phyloP scores from a whole-genome alignment of 352 stramenopile genomes.

The Phytopythium boreale region DNA sequence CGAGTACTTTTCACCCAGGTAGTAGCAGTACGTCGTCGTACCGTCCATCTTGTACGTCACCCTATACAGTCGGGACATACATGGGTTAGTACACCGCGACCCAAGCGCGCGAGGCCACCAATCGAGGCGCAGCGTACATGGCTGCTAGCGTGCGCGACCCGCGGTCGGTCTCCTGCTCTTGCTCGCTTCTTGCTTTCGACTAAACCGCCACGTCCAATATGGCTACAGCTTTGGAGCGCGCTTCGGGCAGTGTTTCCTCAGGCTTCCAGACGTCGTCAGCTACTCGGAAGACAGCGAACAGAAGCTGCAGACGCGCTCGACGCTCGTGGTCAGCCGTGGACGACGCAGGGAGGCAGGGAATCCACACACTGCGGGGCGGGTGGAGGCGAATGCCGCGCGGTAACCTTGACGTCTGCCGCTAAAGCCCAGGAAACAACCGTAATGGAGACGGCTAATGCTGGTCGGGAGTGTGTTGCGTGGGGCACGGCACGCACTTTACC shows the following conservation, averaged over 20 bases:
- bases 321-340: not conserved
- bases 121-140: conserved; percentile 2
- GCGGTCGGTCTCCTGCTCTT: not conserved
- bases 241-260: not conserved
- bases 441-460: not conserved
- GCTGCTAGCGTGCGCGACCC: not conserved
- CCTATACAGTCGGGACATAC: conserved; percentile 13
- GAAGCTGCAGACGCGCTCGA: not conserved
- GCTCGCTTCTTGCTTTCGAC: not conserved
- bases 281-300: not conserved
- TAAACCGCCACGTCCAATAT: not conserved
- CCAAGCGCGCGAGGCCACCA: not conserved
- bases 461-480: not conserved
- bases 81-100: not conserved
- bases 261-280: not conserved
- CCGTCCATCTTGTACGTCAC: conserved; percentile 70
- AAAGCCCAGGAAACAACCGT: not conserved
- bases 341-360: not conserved
- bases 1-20: conserved; percentile 60
- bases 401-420: not conserved
- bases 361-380: no score
- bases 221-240: not conserved
- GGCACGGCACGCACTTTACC: not conserved
- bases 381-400: not conserved
- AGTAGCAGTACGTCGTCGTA: conserved; percentile 83